phyloP scores from a whole-genome alignment of 495 filamentous ascomycete genomes.

The Cryomyces minteri region DNA sequence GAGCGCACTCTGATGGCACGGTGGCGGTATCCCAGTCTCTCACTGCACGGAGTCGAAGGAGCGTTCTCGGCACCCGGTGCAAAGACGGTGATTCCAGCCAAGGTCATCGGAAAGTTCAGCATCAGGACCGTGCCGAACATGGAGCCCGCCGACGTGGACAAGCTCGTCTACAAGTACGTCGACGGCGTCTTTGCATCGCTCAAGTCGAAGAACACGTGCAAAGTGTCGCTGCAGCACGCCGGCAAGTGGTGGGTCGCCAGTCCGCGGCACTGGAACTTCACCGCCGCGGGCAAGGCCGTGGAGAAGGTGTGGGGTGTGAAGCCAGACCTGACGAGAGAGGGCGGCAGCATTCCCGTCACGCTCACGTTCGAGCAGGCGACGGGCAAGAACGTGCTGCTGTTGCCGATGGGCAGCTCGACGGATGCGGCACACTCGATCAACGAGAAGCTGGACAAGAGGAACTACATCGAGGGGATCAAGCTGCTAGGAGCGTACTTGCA shows the following conservation, averaged over 20 bases:
- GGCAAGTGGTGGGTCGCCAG: slow-evolving; percentile 98
- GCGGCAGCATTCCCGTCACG: slow-evolving; percentile 91
- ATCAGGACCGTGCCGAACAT: slow-evolving; percentile 96
- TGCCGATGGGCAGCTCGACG: slow-evolving; percentile 93
- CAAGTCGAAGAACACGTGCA: slow-evolving; percentile 75
- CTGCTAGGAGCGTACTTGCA: slow-evolving; percentile 88
- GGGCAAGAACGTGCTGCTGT: slow-evolving; percentile 90
- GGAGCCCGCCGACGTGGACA: slow-evolving; percentile 76
- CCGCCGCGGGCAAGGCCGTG: slow-evolving; percentile 78
- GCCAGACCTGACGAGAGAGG: slow-evolving; percentile 92
- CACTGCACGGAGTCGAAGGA: slow-evolving; percentile 91
- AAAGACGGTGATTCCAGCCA: slow-evolving; percentile 97
- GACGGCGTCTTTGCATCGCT: slow-evolving; percentile 65
- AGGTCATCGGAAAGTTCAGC: slow-evolving; percentile 94
- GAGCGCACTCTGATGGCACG: slow-evolving; percentile 78
- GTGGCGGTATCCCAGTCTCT: slow-evolving; percentile 87
- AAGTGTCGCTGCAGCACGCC: slow-evolving; percentile 61
- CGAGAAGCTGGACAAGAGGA: slow-evolving; percentile 91
- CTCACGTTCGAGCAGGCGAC: slow-evolving; percentile 95
- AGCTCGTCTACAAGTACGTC: slow-evolving; percentile 63
- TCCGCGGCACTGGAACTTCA: slow-evolving; percentile 97
- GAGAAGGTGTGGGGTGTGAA: slow-evolving; percentile 80
- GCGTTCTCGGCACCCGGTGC: slow-evolving; percentile 86
- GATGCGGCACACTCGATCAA: slow-evolving; percentile 96
- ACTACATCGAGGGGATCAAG: slow-evolving; percentile 98